phyloP scores from a whole-genome alignment of 345 rosid species.

The Ceriops tagal region DNA sequence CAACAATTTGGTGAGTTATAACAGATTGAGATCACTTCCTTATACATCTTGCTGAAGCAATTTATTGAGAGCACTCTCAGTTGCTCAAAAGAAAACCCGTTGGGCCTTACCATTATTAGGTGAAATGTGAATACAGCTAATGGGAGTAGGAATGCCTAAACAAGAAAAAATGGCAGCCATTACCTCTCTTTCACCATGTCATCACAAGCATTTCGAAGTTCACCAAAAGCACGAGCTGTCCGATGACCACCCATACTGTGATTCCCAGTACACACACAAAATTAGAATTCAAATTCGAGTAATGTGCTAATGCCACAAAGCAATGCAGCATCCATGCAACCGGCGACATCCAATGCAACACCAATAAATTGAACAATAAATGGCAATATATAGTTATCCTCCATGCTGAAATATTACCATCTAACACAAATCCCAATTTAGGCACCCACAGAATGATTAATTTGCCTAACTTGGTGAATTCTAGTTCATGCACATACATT shows the following conservation, averaged over 20 bases:
- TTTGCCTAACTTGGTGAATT: no score
- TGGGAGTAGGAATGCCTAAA: neutral
- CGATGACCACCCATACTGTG: constrained; percentile 30
- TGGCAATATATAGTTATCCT: neutral
- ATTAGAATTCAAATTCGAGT: constrained; percentile 2
- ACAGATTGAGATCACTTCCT: no score
- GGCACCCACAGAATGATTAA: no score
- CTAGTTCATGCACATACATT: no score
- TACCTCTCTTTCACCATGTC: constrained; percentile 17
- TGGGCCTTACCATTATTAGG: no score
- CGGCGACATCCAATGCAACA: no score
- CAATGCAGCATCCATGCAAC: neutral
- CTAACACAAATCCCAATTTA: neutral
- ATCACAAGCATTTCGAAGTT: constrained; percentile 16
- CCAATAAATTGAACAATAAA: neutral
- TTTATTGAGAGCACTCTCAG: no score
- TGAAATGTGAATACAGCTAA: neutral
- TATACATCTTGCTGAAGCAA: no score
- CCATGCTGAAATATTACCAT: neutral
- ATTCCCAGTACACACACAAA: neutral
- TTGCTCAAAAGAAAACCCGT: no score
- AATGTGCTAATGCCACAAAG: no score
- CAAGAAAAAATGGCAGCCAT: neutral
- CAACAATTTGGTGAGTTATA: no score
- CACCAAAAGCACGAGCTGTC: constrained; percentile 17